These are phyloP conservation scores for peach (Prunus persica) DNA, from an alignment of 306 rosid genomes.

Conservation along the genomic window DNA sequence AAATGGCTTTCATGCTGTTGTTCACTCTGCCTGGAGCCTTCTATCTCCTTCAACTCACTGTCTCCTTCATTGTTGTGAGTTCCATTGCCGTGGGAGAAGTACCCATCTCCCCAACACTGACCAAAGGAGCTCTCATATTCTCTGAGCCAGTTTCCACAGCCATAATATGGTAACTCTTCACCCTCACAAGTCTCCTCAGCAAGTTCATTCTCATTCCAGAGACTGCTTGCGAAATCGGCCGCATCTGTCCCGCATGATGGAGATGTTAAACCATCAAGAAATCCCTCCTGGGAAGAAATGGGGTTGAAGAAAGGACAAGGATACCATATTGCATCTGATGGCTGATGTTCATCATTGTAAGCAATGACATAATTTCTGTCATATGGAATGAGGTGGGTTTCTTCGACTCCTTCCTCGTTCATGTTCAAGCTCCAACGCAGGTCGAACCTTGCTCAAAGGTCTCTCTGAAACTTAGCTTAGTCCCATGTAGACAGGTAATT, in stretches of 20 bases:
- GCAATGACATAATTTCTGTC: neutral
- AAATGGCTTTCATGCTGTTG: neutral
- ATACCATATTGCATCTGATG: neutral
- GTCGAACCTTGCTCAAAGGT: neutral
- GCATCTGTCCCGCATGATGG: constrained; percentile 9
- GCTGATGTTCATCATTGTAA: neutral
- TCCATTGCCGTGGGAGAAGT: constrained; percentile 17
- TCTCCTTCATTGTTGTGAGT: constrained; percentile 11
- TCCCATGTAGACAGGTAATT: no score
- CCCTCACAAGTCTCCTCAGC: constrained; percentile 18
- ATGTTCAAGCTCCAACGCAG: neutral
- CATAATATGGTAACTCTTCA: constrained; percentile 4
- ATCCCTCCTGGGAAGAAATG: constrained; percentile 12
- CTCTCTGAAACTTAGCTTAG: neutral
- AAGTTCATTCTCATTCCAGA: constrained; percentile 18
- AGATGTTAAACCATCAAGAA: neutral
- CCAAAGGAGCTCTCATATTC: neutral
- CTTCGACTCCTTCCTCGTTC: neutral
- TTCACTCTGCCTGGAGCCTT: neutral
- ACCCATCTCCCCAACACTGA: constrained; percentile 14
- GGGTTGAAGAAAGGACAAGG: constrained; percentile 11
- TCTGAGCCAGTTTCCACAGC: constrained; percentile 11
- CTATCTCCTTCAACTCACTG: neutral
- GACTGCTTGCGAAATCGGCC: constrained; percentile 1
- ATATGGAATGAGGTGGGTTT: constrained; percentile 5